Evolutionary conservation across 805 yeast species (phyloP), one percentile per base, ranked within the genome.

Genomic region (Suhomyces pyralidae): DNA sequence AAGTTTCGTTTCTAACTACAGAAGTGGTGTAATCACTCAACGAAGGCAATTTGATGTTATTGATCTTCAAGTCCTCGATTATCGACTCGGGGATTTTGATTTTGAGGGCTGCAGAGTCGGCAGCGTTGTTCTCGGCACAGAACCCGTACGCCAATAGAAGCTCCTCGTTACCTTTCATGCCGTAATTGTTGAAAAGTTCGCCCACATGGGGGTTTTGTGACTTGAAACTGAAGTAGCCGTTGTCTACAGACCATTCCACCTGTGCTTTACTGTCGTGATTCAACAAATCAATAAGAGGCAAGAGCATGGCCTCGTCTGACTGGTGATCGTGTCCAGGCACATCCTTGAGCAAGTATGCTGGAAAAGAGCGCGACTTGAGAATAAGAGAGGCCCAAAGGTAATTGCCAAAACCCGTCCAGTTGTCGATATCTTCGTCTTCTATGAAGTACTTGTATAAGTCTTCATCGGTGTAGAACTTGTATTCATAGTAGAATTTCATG

Each of bases 131-230:
- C 15, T 77, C 78, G 2, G 84, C 47, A 8, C 83, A 79, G 67
- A 92, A 92, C 0, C 97, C 97, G 65, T 92, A 92, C 0, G 86
- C 91, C 58, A 91, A 69, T 5, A 92, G 67, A 25, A 91, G 67
- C 57, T 90, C 96, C 57, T 88, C 96, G 62, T 90, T 91, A 0
- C 94, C 87, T 66, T 90, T 91, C 50, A 88, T 83, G 2, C 97
- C 97, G 67, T 92, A 91, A 67, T 89, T 88, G 64, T 91, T 91
- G 68, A 69, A 88, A 1, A 92, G 55, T 63, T 90, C 86, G 2
- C 69, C 64, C 0, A 19, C 32, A 5, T 6, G 19, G 2, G 48
- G 45, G 17, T 73, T 70, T 3, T 46, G 25, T 0, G 81, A 64
- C 40, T 65, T 68, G 57, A 84, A 84, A n/a, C 66, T 62, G 52